A percentile compares a stretch with the other conserved stretches of the same genome.
Conservation (phyloP, 2,329 filamentous ascomycete species). For the Gnomoniopsis sp. region DNA sequence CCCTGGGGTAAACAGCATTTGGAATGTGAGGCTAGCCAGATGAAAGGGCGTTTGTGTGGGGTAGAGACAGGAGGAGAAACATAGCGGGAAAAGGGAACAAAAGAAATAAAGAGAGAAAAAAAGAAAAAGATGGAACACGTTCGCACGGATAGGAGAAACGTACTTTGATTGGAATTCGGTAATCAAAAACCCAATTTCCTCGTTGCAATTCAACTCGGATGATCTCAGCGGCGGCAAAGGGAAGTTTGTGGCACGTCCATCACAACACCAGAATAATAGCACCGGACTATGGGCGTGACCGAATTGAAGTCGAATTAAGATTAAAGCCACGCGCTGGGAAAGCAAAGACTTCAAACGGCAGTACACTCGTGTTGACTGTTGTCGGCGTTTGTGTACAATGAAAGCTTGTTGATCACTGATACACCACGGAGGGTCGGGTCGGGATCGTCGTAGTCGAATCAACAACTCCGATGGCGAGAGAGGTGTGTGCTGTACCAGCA, state of each 20-base stretch:
- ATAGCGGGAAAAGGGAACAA: too few relatives aligned
- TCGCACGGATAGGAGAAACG: not conserved
- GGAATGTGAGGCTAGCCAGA: not conserved
- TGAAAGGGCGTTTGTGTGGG: not conserved
- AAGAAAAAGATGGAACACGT: not conserved
- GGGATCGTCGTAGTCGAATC: too few relatives aligned
- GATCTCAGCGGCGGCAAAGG: not conserved
- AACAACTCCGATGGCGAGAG: too few relatives aligned
- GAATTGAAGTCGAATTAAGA: too few relatives aligned
- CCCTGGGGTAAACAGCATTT: not conserved
- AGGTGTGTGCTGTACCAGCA: too few relatives aligned
- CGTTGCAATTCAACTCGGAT: not conserved
- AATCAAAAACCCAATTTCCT: not conserved
- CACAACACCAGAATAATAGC: not conserved
- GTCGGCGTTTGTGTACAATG: too few relatives aligned
- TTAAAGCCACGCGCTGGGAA: too few relatives aligned
- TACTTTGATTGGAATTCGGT: not conserved
- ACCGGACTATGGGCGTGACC: too few relatives aligned
- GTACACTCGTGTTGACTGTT: too few relatives aligned
- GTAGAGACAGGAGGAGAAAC: not conserved
- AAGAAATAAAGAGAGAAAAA: not conserved
- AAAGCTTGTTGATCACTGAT: too few relatives aligned
- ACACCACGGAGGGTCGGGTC: too few relatives aligned
- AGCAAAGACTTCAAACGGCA: too few relatives aligned
- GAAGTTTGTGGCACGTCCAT: conserved; percentile 1